A percentile compares a stretch with the other conserved stretches of the same genome.
These are phyloP conservation scores for Claviceps purpurea DNA, from an alignment of 2,329 filamentous ascomycete species.

Conservation along the genomic window DNA sequence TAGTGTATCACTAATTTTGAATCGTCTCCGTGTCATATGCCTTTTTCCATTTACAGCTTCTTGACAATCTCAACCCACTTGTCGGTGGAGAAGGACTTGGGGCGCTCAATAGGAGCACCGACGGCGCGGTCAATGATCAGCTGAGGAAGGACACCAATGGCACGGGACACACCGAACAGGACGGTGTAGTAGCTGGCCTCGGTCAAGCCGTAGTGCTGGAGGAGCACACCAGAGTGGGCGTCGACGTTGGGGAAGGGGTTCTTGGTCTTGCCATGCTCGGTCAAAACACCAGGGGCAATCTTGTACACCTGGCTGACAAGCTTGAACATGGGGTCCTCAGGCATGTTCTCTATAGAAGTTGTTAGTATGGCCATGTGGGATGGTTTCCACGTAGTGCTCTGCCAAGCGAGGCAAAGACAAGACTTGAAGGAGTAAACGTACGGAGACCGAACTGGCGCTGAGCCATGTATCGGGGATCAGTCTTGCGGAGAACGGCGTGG, in stretches of 20 bases:
- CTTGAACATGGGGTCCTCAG: slow-evolving; percentile 99
- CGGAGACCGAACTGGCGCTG: slow-evolving; percentile 89
- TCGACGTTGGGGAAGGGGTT: slow-evolving; percentile 99
- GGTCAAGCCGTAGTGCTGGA: slow-evolving; percentile 98
- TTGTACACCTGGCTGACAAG: slow-evolving; percentile 99
- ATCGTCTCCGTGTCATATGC: background rate
- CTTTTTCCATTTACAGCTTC: slow-evolving; percentile 55
- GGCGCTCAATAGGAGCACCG: slow-evolving; percentile 92
- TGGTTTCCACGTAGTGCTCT: background rate
- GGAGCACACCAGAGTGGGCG: slow-evolving; percentile 95
- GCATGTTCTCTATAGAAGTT: slow-evolving; percentile 53
- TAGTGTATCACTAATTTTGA: background rate
- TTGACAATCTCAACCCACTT: slow-evolving; percentile 91
- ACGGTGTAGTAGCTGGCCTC: slow-evolving; percentile 99
- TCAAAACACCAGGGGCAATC: slow-evolving; percentile 94
- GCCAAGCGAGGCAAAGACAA: background rate
- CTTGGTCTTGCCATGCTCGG: slow-evolving; percentile 99
- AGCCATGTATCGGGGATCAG: slow-evolving; percentile 94
- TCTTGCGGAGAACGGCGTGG: slow-evolving; percentile 98
- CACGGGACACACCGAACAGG: slow-evolving; percentile 95
- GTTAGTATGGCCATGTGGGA: slow-evolving; percentile 11
- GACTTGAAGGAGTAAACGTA: slow-evolving; percentile 12
- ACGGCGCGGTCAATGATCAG: slow-evolving; percentile 98
- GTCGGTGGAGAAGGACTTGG: slow-evolving; percentile 97
- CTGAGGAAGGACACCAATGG: slow-evolving; percentile 96